Percentiles rank a stretch among this genome's conserved stretches.
These are phyloP conservation scores for Populus trichocarpa DNA, from an alignment of 441 rosid species.

Conservation along the genomic window DNA sequence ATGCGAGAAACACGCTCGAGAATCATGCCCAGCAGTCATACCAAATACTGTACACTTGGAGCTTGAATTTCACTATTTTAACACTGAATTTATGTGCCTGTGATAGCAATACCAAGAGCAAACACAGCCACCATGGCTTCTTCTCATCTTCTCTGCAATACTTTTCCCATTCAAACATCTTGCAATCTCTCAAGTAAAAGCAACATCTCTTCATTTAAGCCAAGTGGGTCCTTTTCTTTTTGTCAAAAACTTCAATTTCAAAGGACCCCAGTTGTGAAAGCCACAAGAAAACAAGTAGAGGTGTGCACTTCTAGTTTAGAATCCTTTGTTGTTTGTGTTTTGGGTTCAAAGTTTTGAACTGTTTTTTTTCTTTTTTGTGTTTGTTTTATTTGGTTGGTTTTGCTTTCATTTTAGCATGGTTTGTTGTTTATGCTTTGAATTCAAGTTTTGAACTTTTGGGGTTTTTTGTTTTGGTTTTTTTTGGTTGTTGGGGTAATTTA, in stretches of 20 bases:
- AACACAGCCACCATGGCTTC: background rate
- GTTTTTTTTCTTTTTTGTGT: background rate
- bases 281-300: constrained; percentile 59
- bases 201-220: constrained; percentile 21
- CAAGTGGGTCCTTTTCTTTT: constrained; percentile 25
- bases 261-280: constrained; percentile 37
- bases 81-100: background rate
- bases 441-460: background rate
- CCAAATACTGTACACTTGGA: background rate
- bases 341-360: background rate
- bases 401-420: background rate
- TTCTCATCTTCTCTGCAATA: constrained; percentile 36
- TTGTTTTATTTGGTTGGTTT: constrained; percentile 13
- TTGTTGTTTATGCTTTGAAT: background rate
- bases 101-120: background rate
- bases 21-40: background rate
- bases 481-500: constrained; percentile 17
- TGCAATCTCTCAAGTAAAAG: constrained; percentile 27
- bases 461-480: constrained; percentile 1
- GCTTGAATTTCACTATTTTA: background rate
- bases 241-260: constrained; percentile 29
- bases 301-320: constrained; percentile 18
- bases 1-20: background rate
- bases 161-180: constrained; percentile 22
- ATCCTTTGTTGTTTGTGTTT: background rate